Base-by-base conservation (phyloP, 257 asterid genomes). In the Solanum ahanhuiri region DNA sequence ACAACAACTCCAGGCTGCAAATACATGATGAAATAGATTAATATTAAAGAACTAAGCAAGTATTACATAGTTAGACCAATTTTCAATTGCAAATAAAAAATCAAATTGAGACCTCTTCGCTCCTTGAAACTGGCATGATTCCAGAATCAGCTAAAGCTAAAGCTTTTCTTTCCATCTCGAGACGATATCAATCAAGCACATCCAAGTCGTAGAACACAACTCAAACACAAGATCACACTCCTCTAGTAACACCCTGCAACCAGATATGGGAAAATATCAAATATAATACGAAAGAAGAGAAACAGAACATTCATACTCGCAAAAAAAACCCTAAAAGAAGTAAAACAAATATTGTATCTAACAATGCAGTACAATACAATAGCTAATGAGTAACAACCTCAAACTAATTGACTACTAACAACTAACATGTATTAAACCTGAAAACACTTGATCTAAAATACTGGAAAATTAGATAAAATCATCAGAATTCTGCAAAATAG, bases 161-260 rank as follows among this genome's bases (percentile, higher is more conserved):
- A 70, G 10, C 2, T 31, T 45, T 20, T 67, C n/a, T 57, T 18
- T 20, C 4, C 23, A 23, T 69, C 69, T 64, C 5, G 4, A 28
- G 9, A 4, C 12, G 5, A 54, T 39, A 70, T 69, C 82, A 58
- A 22, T 20, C 28, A 20, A 54, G 85, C 2, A 51, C 9, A 75
- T 77, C 39, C 84, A 89, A 54, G 85, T 17, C 6, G 64, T 15
- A 20, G 15, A 86, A 84, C 92, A 86, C 66, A 85, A 88, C 90
- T 84, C 12, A 88, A 94, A 88, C 85, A 71, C 86, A 37, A 51
- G 76, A 41, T 83, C 70, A 48, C 72, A 75, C 34, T 25, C 14
- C 23, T 25, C 64, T 23, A 41, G 9, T 41, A n/a, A 8, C 63
- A 41, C 83, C 63, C 37, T 77, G 63, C 83, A 77, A 54, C 79